Evolutionary conservation across 495 filamentous ascomycete genomes (phyloP), one percentile per base, ranked within the genome.

Genomic region (Penicillium verhagenii): DNA sequence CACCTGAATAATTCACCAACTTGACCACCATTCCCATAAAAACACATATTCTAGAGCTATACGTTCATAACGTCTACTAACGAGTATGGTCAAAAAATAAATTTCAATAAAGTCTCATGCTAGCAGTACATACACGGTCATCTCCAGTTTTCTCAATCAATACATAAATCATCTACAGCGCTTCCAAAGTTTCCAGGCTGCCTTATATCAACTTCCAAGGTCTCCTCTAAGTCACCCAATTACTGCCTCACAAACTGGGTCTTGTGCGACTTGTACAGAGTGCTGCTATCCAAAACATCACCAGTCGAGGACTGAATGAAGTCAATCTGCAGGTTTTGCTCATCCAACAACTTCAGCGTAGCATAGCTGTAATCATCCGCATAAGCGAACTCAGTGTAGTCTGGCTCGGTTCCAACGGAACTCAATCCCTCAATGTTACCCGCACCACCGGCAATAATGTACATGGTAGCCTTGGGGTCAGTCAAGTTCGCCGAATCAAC

Each of bases 401-500:
- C 57, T 6, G 72, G 63, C 53, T 78, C 72, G 1, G 26, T 65
- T 3, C 76, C 76, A 0, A 80, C 68, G 1, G 61, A 39, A 18
- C 57, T 68, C 25, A 77, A 20, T 0, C 75, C 76, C 49, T 77
- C 76, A 56, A 79, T 77, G 37, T 79, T 79, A 10, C 76, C 77
- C 2, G 74, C 70, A 0, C 71, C 76, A 6, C 77, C 78, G 39
- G 76, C 70, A 46, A 75, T 63, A 31, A 84, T 82, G 57, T 83
- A 84, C 81, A 83, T 74, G 0, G 82, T 79, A 1, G 79, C 81
- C 26, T 63, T 67, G 14, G 82, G 82, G 43, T 85, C 70, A 2
- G 76, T 52, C 68, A 84, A 64, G 0, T 78, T 80, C 0, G 75
- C 75, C 4, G 74, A 52, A 43, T 79, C 76, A 0, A 71, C 75